Conservation (phyloP, 257 asterid species). For the Nicotiana knightiana region DNA sequence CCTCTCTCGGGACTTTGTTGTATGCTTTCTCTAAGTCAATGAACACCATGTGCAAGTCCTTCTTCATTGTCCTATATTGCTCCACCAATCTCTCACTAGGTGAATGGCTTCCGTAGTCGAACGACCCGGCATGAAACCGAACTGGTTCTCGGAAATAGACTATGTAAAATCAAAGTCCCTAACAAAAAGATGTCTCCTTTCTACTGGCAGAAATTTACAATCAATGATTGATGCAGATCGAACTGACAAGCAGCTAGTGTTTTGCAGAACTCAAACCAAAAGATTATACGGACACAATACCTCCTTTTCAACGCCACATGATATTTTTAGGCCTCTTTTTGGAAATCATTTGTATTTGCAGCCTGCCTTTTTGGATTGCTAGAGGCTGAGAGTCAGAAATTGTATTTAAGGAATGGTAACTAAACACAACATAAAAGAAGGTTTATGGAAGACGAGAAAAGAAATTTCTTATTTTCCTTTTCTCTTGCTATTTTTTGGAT, state of each 20-base stretch:
- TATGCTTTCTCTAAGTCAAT: no score
- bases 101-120: no score
- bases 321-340: slow-evolving; percentile 2
- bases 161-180: neutral
- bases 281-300: neutral
- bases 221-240: neutral
- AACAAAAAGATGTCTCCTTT: neutral
- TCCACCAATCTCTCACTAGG: no score
- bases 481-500: neutral
- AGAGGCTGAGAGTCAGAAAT: neutral
- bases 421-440: neutral
- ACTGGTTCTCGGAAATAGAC: no score
- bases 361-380: neutral
- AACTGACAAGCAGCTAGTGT: slow-evolving; percentile 1
- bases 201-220: neutral
- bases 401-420: neutral
- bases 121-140: no score
- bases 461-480: neutral
- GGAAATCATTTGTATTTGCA: neutral
- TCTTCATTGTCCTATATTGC: no score
- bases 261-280: neutral
- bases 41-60: no score
- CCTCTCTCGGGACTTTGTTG: no score
- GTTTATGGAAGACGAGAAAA: neutral
- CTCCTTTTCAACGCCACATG: neutral